Evolutionary conservation across 2,329 filamentous ascomycete species (phyloP), one percentile per base, ranked within the genome.

Genomic region (Salinomyces thailandicus): DNA sequence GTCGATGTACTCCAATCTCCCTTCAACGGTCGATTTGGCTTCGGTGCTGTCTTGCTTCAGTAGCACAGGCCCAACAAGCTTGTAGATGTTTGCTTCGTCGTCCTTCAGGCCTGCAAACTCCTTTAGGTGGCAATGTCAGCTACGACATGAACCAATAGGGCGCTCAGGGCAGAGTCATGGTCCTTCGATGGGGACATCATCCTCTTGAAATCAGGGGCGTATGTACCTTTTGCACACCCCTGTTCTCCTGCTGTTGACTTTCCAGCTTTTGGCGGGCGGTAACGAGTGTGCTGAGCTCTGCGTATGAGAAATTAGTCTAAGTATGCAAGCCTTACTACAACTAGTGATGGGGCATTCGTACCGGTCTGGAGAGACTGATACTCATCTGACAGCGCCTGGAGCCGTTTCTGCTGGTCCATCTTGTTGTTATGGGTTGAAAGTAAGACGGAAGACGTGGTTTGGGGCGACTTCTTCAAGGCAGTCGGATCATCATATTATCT

Each of bases 21-120:
- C 85, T 50, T 93, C 85, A 13, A 98, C 91, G 0, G 86, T 87
- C 69, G 84, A 81, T 47, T 86, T 78, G 0, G 91, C 91, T 59
- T 98, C 91, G 2, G 76, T 67, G 61, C 84, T 87, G 39, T 96
- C 91, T 62, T 98, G 91, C 70, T 96, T 95, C 54, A 98, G 63
- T 24, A 98, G 67, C 5, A 96, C 84, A 0, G 91, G 91, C 0
- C 91, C 91, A 31, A 94, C 78, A 28, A 95, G 76, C 64, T 96
- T 98, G 75, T 93, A 98, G 61, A 98, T 93, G 46, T 78, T 85
- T 54, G 93, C 82, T 50, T 81, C 81, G 24, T 87, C 80, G 51
- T 79, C n/a, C n/a, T n/a, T 75, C 41, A 96, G 70, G 36, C 73
- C 71, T 27, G 76, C 71, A 60, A 96, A 96, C 62, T 96, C 89